phyloP scores from a whole-genome alignment of 2,329 filamentous ascomycete genomes.

The Byssothecium circinans region DNA sequence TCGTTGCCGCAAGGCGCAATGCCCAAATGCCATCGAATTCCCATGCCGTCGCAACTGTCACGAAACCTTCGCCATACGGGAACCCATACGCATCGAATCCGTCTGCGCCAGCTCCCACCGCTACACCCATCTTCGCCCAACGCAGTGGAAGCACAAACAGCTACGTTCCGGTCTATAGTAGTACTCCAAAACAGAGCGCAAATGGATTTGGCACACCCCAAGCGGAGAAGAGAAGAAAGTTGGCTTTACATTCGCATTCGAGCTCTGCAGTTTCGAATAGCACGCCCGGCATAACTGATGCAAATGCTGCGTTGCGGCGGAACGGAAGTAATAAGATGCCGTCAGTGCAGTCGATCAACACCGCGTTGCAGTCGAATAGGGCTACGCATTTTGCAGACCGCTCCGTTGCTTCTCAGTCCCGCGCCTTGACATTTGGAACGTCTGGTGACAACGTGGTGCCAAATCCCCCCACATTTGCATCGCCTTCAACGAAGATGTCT shows the following conservation, averaged over 20 bases:
- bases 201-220: background rate
- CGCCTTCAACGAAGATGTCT: too few species aligned
- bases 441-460: background rate
- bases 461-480: too few species aligned
- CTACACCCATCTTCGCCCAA: background rate
- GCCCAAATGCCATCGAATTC: background rate
- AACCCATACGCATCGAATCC: background rate
- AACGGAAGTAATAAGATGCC: slow-evolving; percentile 9
- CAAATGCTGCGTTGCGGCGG: background rate
- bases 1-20: too few species aligned
- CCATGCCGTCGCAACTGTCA: background rate
- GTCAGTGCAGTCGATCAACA: slow-evolving; percentile 25
- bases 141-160: background rate
- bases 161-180: background rate
- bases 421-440: slow-evolving; percentile 16
- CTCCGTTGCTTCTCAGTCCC: slow-evolving; percentile 2
- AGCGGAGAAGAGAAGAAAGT: slow-evolving; percentile 28
- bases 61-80: background rate
- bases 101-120: background rate
- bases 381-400: background rate
- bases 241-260: slow-evolving; percentile 2
- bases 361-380: slow-evolving; percentile 16
- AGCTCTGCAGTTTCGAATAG: background rate
- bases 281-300: background rate
- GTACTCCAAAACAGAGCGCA: too few species aligned